Evolutionary conservation across 1,139 yeast genomes (phyloP), one percentile per base, ranked within the genome.

Genomic region (Dujonia santamariae): DNA sequence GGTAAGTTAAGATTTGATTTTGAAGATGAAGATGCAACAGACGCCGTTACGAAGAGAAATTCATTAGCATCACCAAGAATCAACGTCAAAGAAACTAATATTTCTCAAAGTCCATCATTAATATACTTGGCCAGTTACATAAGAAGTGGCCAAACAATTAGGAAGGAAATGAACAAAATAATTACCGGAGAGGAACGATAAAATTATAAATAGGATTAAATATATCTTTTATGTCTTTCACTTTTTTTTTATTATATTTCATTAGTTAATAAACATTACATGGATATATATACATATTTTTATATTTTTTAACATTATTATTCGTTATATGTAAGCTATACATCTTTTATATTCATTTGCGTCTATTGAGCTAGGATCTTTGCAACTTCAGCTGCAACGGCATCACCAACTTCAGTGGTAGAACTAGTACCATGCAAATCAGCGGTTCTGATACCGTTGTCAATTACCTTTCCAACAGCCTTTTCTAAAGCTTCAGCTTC

Each of bases 351-450:
- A n/a, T n/a, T n/a, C n/a, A n/a, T n/a, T n/a, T 9, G 9, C 23
- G 23, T 24, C 9, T 24, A 9, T 25, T 23, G 15, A 21, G 27
- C 11, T 17, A 27, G 30, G 42, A 85, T 67, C 54, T 74, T 72
- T 50, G 72, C 65, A 36, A 88, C 87, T 38, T 85, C 82, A 30
- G 67, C 75, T 31, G 83, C 94, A 54, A 90, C 68, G 30, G 97
- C 97, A 58, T 87, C 95, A 53, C 97, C 97, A 38, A 92, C 96
- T 62, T 90, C 96, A 28, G 70, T 61, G 35, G 98, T 92, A 26
- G 86, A 67, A 51, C 75, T 77, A 11, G 75, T 50, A 40, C 98
- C 98, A 42, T 86, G 82, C 48, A 92, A 72, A 60, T 92, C 98
- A 39, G 83, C 96, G 37, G 98, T 92, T 69, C 92, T 81, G 45